A percentile compares a stretch with the other conserved stretches of the same genome.
phyloP scores from a whole-genome alignment of 2,329 filamentous ascomycete species.

The Camillea tinctor region DNA sequence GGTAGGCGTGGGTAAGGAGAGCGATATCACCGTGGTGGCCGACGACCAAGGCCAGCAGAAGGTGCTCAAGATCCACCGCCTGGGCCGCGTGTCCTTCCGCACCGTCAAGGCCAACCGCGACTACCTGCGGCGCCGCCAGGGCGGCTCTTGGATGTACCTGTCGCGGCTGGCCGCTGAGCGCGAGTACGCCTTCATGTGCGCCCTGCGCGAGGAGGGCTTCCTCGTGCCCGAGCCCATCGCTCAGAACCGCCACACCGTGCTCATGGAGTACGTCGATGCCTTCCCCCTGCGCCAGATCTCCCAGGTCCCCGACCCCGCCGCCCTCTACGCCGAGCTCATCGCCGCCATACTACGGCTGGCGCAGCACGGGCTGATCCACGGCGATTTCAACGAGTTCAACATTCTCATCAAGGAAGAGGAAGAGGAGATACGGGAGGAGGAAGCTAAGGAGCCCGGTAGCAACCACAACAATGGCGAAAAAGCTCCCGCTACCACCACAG shows the following conservation, averaged over 20 bases:
- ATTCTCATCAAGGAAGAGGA: constrained; percentile 81
- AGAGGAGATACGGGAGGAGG: constrained; percentile 29
- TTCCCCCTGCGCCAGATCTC: constrained; percentile 89
- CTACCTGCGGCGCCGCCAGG: constrained; percentile 69
- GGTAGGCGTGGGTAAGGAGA: constrained; percentile 96
- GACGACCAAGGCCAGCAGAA: constrained; percentile 72
- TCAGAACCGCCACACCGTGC: constrained; percentile 91
- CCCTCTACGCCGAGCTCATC: constrained; percentile 90
- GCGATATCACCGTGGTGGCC: constrained; percentile 93
- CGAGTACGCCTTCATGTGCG: constrained; percentile 93
- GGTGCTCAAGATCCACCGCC: constrained; percentile 92
- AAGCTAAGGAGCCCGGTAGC: constrained; percentile 8
- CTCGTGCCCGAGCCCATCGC: constrained; percentile 84
- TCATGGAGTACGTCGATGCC: constrained; percentile 92
- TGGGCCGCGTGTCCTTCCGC: constrained; percentile 94
- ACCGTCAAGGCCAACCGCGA: constrained; percentile 95
- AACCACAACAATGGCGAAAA: neutral
- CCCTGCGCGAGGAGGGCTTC: constrained; percentile 78
- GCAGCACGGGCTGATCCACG: constrained; percentile 86
- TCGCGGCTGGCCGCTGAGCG: constrained; percentile 89
- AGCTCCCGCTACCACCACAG: constrained; percentile 35
- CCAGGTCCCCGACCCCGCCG: constrained; percentile 75
- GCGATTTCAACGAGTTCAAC: constrained; percentile 99
- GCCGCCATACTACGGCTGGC: constrained; percentile 81
- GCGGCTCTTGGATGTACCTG: constrained; percentile 97